These are phyloP conservation scores for Linum tenue DNA, from an alignment of 345 rosid species.

Conservation along the genomic window DNA sequence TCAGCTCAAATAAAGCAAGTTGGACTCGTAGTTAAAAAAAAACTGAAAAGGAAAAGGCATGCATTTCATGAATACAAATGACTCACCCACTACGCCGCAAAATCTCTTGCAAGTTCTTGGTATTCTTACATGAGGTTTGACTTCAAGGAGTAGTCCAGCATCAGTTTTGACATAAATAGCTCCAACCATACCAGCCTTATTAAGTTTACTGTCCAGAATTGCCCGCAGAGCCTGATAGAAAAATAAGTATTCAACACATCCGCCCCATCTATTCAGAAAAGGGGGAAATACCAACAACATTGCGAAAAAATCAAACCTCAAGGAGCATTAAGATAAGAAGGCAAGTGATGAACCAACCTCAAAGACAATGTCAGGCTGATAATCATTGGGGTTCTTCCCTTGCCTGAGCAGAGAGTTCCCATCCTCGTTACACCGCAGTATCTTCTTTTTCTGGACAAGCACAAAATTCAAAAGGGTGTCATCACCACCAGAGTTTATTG, in stretches of 20 bases:
- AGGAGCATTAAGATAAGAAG: not conserved
- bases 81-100: slow-evolving; percentile 4
- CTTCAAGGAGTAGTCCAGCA: slow-evolving; percentile 7
- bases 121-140: slow-evolving; percentile 12
- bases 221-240: slow-evolving; percentile 5
- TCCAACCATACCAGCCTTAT: slow-evolving; percentile 3
- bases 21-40: not conserved
- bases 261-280: not conserved
- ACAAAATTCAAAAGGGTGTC: not conserved
- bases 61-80: not conserved
- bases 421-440: slow-evolving; percentile 7
- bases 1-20: not conserved
- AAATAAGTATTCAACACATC: not conserved
- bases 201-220: slow-evolving; percentile 7
- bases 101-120: slow-evolving; percentile 12
- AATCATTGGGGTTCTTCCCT: slow-evolving; percentile 9
- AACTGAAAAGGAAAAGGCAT: not conserved
- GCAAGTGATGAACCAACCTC: not conserved
- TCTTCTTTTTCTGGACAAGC: slow-evolving; percentile 2
- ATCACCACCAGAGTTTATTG: not conserved
- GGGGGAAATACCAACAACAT: not conserved
- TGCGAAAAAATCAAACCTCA: not conserved
- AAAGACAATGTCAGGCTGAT: slow-evolving; percentile 5
- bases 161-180: slow-evolving; percentile 10
- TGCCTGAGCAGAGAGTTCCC: slow-evolving; percentile 7